Base-by-base conservation (phyloP, 2,329 filamentous ascomycete species). In the Stromatinia cepivora region DNA sequence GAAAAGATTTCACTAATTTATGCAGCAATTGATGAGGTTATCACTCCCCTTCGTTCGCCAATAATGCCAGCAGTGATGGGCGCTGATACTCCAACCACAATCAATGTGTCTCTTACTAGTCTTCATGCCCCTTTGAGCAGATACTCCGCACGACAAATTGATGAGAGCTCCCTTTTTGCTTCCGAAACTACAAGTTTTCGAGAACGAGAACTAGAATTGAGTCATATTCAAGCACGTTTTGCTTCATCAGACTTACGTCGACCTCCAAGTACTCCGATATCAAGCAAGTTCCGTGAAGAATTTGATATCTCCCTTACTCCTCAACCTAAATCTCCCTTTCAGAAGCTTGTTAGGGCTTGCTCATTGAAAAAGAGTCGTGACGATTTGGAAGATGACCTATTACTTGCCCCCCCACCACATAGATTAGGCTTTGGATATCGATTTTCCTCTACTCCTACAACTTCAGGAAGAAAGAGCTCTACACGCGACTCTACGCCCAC, bases 251-350 rank as follows among this genome's bases (percentile, higher is more conserved):
- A 72, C 36, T 57, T 70, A 50, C n/a, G 66, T 54, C 62, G 71
- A 39, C 67, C 59, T 46, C 73, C 70, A n/a, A 74, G 70, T 46
- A 74, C 72, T 25, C 76, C 75, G 10, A 73, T 73, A 28, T 74
- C 73, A 2, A 78, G 76, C 58, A 78, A 75, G 52, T 78, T 78
- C 54, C 72, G 69, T 28, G 77, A 78, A 56, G 75, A 77, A 52
- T 78, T 78, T 63, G 69, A 74, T 31, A 45, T 71, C n/a, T 70
- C 71, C 25, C 57, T 59, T 34, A 48, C 59, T 0, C 46, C 53
- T 17, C 59, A 69, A 25, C 34, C 50, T 3, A 65, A 54, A 66
- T 69, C 67, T 50, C 61, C 61, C 0, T 69, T 69, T 52, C 67
- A 69, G 15, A 69, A 69, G n/a, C 67, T 69, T 31, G 67, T 66